These are phyloP conservation scores for Fonsecaea multimorphosa DNA, from an alignment of 2,329 filamentous ascomycete species.

Conservation along the genomic window DNA sequence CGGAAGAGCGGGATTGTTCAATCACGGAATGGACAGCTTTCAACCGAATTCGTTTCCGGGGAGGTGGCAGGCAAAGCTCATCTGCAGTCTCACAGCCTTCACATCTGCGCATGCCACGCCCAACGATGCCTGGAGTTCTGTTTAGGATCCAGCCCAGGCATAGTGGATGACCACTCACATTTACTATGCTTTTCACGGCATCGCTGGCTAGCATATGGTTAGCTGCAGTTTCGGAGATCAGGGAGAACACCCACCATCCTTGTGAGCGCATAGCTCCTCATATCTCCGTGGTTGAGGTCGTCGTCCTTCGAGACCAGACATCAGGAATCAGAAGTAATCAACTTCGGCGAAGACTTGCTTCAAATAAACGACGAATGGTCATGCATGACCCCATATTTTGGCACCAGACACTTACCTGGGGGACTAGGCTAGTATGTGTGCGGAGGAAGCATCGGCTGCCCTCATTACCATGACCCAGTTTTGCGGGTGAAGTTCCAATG, in stretches of 20 bases:
- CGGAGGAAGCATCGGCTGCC: background rate
- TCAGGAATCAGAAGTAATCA: background rate
- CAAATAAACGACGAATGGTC: background rate
- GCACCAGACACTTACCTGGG: background rate
- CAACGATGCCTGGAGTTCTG: background rate
- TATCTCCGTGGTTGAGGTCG: background rate
- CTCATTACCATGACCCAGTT: background rate
- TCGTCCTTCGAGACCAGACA: background rate
- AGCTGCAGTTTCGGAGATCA: background rate
- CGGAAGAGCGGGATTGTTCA: conserved; percentile 6
- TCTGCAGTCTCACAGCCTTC: background rate
- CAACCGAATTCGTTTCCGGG: background rate
- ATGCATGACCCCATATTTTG: background rate
- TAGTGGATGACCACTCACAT: background rate
- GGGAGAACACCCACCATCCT: conserved; percentile 1
- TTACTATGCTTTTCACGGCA: conserved; percentile 3
- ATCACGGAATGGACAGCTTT: conserved; percentile 8
- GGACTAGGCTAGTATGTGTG: background rate
- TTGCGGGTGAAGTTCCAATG: background rate
- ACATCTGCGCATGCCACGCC: background rate
- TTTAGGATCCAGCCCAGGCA: background rate
- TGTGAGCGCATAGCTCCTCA: conserved; percentile 9
- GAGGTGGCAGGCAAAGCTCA: background rate
- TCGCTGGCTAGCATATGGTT: conserved; percentile 2
- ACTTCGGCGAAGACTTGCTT: conserved; percentile 5